Evolutionary conservation across 179 eudicot species (phyloP).

Genomic region (Heliamphora pulchella): DNA sequence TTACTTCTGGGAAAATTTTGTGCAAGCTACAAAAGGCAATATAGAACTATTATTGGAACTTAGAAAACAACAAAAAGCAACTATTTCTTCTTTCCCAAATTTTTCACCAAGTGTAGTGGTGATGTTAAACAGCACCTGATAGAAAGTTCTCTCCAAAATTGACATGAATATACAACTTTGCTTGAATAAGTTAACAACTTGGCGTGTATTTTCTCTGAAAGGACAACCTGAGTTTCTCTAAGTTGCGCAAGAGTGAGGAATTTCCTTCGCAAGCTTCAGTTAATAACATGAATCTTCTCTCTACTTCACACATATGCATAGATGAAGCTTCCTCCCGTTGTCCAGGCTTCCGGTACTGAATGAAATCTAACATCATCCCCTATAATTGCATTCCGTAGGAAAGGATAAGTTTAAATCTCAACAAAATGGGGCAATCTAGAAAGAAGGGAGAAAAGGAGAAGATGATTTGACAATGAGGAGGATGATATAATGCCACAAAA

Average conservation of each 20-base stretch:
- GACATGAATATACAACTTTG: neutral
- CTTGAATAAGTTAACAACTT: neutral
- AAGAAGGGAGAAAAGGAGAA: neutral
- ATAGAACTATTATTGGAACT: neutral
- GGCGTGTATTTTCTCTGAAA: conserved; percentile 12
- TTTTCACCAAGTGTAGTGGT: neutral
- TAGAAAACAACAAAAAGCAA: neutral
- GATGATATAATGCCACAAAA: neutral
- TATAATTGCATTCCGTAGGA: conserved; percentile 23
- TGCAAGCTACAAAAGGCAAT: neutral
- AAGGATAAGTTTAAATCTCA: conserved; percentile 6
- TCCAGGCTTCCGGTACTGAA: conserved; percentile 29
- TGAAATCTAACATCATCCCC: conserved; percentile 56
- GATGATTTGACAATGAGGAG: neutral
- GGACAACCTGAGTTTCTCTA: conserved; percentile 43
- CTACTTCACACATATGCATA: conserved; percentile 15
- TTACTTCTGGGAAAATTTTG: neutral
- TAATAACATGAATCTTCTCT: conserved; percentile 38
- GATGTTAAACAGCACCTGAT: neutral
- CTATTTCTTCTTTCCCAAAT: conserved; percentile 1
- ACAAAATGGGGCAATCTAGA: neutral
- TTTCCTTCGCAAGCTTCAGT: conserved; percentile 58
- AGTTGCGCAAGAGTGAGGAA: conserved; percentile 42
- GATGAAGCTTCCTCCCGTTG: conserved; percentile 11
- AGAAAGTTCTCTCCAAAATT: neutral